A percentile compares a stretch with the other conserved stretches of the same genome.
phyloP scores from a whole-genome alignment of 73 alveolate species.

The Paramecium bursaria region DNA sequence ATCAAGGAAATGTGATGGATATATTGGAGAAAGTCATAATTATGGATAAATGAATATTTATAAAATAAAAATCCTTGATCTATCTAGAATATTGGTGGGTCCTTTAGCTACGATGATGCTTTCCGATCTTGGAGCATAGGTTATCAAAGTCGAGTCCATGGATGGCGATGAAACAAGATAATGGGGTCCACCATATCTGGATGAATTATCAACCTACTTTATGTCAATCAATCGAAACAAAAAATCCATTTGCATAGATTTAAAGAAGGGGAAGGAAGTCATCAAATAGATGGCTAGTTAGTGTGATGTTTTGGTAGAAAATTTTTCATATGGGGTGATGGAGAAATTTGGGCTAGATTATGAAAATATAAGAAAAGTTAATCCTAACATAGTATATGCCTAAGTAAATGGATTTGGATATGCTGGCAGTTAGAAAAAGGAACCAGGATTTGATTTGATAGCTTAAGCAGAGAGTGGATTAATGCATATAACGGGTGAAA shows the following conservation, averaged over 20 bases:
- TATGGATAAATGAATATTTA: too few species aligned
- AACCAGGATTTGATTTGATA: conserved; percentile 85
- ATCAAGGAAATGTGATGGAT: too few species aligned
- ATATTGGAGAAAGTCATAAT: too few species aligned
- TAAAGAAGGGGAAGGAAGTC: conserved; percentile 73
- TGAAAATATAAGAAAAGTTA: conserved; percentile 68
- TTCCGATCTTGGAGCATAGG: conserved; percentile 81
- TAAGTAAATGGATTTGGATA: conserved; percentile 85
- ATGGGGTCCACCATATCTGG: conserved; percentile 92
- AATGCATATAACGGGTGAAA: conserved; percentile 82
- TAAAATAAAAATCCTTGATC: conserved; percentile 76
- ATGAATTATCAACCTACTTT: conserved; percentile 75
- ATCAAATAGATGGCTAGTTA: conserved; percentile 68
- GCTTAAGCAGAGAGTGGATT: conserved; percentile 85
- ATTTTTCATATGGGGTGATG: conserved; percentile 73
- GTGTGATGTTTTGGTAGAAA: conserved; percentile 76
- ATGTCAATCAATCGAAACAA: conserved; percentile 81
- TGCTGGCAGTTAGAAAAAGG: conserved; percentile 59
- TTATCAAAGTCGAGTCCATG: conserved; percentile 81
- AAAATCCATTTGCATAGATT: conserved; percentile 78
- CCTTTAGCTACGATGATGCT: conserved; percentile 79
- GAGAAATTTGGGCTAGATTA: conserved; percentile 73
- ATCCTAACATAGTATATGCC: conserved; percentile 79
- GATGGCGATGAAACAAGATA: conserved; percentile 87
- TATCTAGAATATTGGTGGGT: conserved; percentile 82